Evolutionary conservation across 805 yeast genomes (phyloP).

Genomic region (Schwanniomyces vanrijiae): DNA sequence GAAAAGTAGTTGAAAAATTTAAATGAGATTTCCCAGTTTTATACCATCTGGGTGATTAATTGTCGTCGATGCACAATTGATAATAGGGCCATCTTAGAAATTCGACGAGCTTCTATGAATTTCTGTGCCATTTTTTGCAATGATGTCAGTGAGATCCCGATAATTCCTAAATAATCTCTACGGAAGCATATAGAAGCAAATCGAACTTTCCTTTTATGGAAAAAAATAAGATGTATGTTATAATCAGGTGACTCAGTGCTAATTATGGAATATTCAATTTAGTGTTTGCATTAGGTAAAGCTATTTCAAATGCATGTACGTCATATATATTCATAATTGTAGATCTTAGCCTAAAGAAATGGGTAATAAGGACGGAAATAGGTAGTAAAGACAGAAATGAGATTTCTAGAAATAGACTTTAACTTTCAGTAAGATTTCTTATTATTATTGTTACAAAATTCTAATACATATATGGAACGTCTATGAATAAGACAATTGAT

Average conservation of each 20-base stretch:
- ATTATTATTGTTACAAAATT: neutral
- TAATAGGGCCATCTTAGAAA: slow-evolving; percentile 2
- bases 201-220: neutral
- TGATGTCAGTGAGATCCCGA: neutral
- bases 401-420: too few relatives aligned
- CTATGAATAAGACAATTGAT: neutral
- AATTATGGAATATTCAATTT: neutral
- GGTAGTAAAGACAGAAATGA: too few relatives aligned
- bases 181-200: neutral
- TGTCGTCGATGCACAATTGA: slow-evolving; percentile 8
- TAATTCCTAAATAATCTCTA: neutral
- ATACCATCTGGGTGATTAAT: neutral
- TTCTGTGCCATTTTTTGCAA: slow-evolving; percentile 2
- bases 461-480: neutral
- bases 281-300: neutral
- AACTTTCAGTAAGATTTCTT: too few relatives aligned
- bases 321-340: too few relatives aligned
- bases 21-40: neutral
- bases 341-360: too few relatives aligned
- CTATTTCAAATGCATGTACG: too few relatives aligned
- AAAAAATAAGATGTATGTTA: neutral
- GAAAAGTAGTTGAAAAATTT: neutral
- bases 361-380: too few relatives aligned
- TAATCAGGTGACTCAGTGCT: neutral
- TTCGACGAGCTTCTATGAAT: slow-evolving; percentile 6